Evolutionary conservation across 2,329 filamentous ascomycete species (phyloP).

Genomic region (Fusarium nurragi): DNA sequence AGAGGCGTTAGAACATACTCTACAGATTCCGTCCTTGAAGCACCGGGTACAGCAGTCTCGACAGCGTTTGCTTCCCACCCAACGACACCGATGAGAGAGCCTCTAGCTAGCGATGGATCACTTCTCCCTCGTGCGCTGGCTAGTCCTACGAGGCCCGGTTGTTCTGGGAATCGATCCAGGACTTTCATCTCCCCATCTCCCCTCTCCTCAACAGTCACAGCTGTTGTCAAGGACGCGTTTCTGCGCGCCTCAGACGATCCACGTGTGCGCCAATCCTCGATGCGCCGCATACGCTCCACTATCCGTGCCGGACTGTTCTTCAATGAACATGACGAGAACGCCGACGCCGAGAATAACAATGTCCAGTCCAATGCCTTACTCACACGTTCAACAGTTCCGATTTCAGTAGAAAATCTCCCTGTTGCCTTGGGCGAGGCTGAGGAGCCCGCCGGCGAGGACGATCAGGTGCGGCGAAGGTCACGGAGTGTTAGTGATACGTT

Average conservation of each 20-base stretch:
- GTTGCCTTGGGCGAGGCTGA: conserved; percentile 33
- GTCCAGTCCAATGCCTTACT: conserved; percentile 26
- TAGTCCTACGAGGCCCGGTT: conserved; percentile 44
- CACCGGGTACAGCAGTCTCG: conserved; percentile 16
- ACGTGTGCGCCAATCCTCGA: conserved; percentile 54
- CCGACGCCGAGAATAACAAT: conserved; percentile 1
- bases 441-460: conserved; percentile 20
- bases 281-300: conserved; percentile 59
- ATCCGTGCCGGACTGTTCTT: conserved; percentile 66
- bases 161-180: conserved; percentile 48
- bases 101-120: conserved; percentile 41
- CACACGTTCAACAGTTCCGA: conserved; percentile 32
- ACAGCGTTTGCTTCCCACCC: conserved; percentile 45
- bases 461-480: conserved; percentile 45
- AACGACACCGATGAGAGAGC: conserved; percentile 48
- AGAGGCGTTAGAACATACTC: conserved; percentile 53
- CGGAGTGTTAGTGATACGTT: conserved; percentile 56
- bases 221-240: conserved; percentile 66
- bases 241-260: conserved; percentile 57
- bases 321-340: conserved; percentile 54
- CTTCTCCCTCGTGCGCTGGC: conserved; percentile 44
- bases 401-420: conserved; percentile 43
- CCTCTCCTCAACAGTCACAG: conserved; percentile 67
- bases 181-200: conserved; percentile 68
- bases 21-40: conserved; percentile 48